phyloP scores from a whole-genome alignment of 495 filamentous ascomycete species.

The Aspergillus carlsbadensis region DNA sequence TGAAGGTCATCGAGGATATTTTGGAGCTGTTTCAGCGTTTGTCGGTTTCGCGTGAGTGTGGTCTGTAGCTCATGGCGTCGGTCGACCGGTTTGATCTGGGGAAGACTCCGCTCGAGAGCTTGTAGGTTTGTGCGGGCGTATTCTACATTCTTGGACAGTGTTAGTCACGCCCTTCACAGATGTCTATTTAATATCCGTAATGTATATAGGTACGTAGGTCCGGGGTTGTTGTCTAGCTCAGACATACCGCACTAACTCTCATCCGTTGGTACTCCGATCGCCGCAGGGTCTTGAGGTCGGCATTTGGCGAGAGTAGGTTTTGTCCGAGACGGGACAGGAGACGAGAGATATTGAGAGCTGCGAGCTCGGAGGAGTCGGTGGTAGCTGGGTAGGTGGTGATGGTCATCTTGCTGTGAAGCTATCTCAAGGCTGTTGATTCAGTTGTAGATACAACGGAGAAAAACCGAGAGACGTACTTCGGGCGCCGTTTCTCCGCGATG shows the following conservation, averaged over 20 bases:
- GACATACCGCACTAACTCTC: slow-evolving; percentile 61
- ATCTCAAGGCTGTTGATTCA: neutral
- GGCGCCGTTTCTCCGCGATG: neutral
- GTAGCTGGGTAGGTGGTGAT: slow-evolving; percentile 30
- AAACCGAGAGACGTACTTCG: neutral
- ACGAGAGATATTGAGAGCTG: slow-evolving; percentile 62
- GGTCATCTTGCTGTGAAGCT: slow-evolving; percentile 24
- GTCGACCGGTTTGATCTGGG: slow-evolving; percentile 60
- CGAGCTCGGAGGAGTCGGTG: slow-evolving; percentile 35
- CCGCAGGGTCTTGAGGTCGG: slow-evolving; percentile 57
- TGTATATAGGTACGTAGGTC: neutral
- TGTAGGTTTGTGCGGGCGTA: slow-evolving; percentile 75
- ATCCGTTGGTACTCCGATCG: slow-evolving; percentile 69
- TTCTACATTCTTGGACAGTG: slow-evolving; percentile 64
- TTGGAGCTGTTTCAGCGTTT: slow-evolving; percentile 61
- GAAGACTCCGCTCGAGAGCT: slow-evolving; percentile 71
- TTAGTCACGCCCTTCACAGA: neutral
- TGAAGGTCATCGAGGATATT: slow-evolving; percentile 56
- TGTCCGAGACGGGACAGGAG: slow-evolving; percentile 73
- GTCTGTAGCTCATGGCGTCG: slow-evolving; percentile 65
- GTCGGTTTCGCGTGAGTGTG: slow-evolving; percentile 63
- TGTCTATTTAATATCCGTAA: neutral
- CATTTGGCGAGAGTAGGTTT: slow-evolving; percentile 65
- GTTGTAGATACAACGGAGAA: neutral
- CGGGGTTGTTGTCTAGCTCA: neutral